Base-by-base conservation (phyloP, 495 filamentous ascomycete species). In the Parathielavia appendiculata region DNA sequence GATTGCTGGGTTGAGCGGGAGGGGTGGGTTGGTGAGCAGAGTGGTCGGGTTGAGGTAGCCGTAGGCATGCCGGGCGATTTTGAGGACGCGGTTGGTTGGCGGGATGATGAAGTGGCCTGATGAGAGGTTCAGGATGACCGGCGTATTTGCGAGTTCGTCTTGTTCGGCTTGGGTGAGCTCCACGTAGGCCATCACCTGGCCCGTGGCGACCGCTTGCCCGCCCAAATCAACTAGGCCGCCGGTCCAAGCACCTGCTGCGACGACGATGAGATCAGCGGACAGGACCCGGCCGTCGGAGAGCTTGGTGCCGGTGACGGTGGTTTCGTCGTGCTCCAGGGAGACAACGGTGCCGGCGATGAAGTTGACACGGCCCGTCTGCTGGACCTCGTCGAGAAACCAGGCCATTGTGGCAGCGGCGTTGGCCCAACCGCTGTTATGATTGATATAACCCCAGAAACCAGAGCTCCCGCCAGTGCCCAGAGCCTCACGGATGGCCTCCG, bases 241-340 rank as follows among this genome's bases (percentile, higher is more conserved):
- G 7, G 88, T 88, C 91, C 91, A 97, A 1, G 93, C 89, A 7
- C 93, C 93, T 0, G 90, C 83, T 0, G 93, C 91, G 8, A 96
- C 76, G 54, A 97, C 73, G 16, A 86, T 83, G 5, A 97, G 77
- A 50, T 88, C 86, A 4, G 90, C 91, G 0, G 70, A 71, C 6
- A 95, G 53, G 10, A 65, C 71, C 34, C 62, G 62, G 5, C 83
- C 82, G 51, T 82, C 76, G 0, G 68, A 66, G 9, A 92, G 69
- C 22, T 63, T 64, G 6, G 82, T 90, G 9, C 89, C 81, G 1
- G 72, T 75, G 30, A 77, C 69, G 17, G 61, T 60, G 20, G 51
- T 30, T 0, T 66, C 71, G 39, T 64, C 50, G 50, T 72, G 78
- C 16, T 85, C 54, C 7, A 95, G 74, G 1, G 76, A 69, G 57